Base-by-base conservation (phyloP, 176 grass and related monocot species). In the Musa troglodytarum region DNA sequence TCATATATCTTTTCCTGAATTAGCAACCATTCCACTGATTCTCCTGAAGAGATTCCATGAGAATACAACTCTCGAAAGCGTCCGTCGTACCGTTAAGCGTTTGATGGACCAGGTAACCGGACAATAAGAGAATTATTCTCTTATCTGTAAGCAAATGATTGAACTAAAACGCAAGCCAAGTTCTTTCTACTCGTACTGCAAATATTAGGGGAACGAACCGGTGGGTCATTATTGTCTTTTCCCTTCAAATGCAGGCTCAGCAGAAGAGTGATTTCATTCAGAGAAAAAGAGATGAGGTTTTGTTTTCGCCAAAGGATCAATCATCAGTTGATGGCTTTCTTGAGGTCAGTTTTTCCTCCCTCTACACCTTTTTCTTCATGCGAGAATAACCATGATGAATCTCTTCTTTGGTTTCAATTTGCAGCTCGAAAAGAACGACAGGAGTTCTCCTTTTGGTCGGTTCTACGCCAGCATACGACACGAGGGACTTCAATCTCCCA, bases 1-100 rank as follows among this genome's bases (percentile, higher is more conserved):
- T 78, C 95, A 99, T 84, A 79, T 94, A 73, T 94, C 90, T 72
- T 89, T 99, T 76, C 88, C 95, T 67, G 95, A 99, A 87, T 82
- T 99, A 55, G 74, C 86, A 58, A 91, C 86, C 17, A 91, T 91
- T 73, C 90, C 95, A 17, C 76, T 99, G 50, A 84, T 91, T 62
- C 86, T 99, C 78, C 55, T 99, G 69, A 99, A 99, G 75, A 99
- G 70, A 78, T 80, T 87, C 52, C 61, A 94, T 74, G 90, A 86
- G 50, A 84, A 84, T 26, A 80, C 84, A 70, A 78, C 78, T 52
- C 15, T 78, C 10, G 88, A 99, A 71, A 86, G 87, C 10, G 77
- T 93, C 57, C 82, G 72, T 8, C 84, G 86, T 76, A 82, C 85
- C 58, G 71, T 91, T 63, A 91, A 94, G 72, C 82, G 88, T 15